Evolutionary conservation across 768 basidiomycete species (phyloP), one percentile per base, ranked within the genome.

Genomic region (Tulasnella sp.): DNA sequence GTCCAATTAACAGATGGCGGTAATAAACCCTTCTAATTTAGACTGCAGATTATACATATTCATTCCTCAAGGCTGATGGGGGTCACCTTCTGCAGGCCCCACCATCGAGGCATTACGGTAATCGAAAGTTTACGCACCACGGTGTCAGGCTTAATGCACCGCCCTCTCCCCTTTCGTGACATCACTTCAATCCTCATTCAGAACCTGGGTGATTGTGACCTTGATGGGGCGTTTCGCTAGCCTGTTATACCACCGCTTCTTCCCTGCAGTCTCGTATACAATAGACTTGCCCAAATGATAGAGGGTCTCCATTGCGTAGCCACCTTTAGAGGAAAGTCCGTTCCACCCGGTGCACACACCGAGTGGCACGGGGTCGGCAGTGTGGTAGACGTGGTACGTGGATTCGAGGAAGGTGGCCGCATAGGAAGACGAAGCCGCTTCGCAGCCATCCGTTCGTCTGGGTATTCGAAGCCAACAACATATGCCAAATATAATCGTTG

Each of bases 341-440:
- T 89, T 87, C 0, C 93, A 87, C 18, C 95, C 95, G 18, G 87
- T 96, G 83, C 95, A 96, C 0, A 88, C 88, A 1, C 94, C 94
- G 90, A 94, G 93, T 3, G 97, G 90, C 46, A 98, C 94, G 0
- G 97, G 97, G 87, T 99, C 97, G 31, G 93, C 97, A 0, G 93
- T 98, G 83, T 98, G 93, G 83, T 94, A 97, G 10, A 98, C 88
- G 83, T 98, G 95, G 80, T 44, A 75, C 78, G 84, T 62, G 56
- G 85, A 84, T 39, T 85, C 84, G 42, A 14, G 42, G 42, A 42
- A 42, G 42, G 42, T 42, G 42, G 42, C 42, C 10, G 42, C 42
- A 42, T 42, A 42, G 42, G 42, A 42, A 42, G 42, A 42, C 16
- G 42, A 42, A 42, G 42, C 42, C 42, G 42, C 8, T 42, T 42